phyloP scores from a whole-genome alignment of 2,329 filamentous ascomycete species.

The Neofusicoccum sp. region DNA sequence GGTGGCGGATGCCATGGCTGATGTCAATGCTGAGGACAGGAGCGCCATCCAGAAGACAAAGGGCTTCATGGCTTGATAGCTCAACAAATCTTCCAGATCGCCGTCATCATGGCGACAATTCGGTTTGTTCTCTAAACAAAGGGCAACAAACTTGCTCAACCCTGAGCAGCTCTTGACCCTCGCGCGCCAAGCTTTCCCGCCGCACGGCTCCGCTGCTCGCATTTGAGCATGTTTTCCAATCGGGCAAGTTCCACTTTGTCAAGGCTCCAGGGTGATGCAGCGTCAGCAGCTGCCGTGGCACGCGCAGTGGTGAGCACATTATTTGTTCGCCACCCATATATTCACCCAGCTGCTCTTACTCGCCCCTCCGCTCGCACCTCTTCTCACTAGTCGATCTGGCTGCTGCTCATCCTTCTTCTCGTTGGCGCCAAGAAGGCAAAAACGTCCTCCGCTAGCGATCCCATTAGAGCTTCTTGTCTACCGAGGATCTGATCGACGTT shows the following conservation, averaged over 20 bases:
- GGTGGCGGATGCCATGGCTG: neutral
- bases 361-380: neutral
- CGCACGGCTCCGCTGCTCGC: neutral
- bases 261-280: neutral
- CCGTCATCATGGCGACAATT: too few relatives aligned
- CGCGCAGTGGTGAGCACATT: conserved; percentile 2
- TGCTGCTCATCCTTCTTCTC: too few relatives aligned
- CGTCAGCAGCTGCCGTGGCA: conserved; percentile 7
- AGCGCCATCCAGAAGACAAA: too few relatives aligned
- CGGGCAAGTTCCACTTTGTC: neutral
- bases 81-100: too few relatives aligned
- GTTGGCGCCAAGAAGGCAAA: too few relatives aligned
- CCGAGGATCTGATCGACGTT: too few relatives aligned
- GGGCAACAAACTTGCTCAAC: too few relatives aligned
- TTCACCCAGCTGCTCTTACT: neutral
- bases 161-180: neutral
- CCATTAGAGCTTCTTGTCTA: too few relatives aligned
- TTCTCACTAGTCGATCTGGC: neutral
- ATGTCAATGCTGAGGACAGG: too few relatives aligned
- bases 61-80: too few relatives aligned
- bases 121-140: too few relatives aligned
- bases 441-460: too few relatives aligned
- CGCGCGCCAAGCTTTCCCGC: conserved; percentile 5
- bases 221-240: conserved; percentile 7
- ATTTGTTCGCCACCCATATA: neutral